Evolutionary conservation across 768 basidiomycete genomes (phyloP), one percentile per base, ranked within the genome.

Genomic region (Phanerochaete carnosa): DNA sequence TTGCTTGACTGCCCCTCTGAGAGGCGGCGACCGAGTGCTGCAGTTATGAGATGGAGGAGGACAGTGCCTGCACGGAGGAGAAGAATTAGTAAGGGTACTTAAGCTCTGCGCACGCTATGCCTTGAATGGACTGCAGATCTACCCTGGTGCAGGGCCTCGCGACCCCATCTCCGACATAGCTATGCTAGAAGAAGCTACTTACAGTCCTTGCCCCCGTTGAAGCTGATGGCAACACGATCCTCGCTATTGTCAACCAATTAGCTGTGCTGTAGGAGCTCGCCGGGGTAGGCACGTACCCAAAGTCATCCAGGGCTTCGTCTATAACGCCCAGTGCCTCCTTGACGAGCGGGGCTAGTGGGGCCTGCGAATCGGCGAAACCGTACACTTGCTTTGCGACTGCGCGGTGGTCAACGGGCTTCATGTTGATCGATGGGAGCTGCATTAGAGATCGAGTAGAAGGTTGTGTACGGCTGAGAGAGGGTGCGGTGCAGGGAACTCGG

Each of bases 181-280:
- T 25, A 33, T 35, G 54, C 50, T 19, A 39, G 13, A 25, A 15
- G 15, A 28, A 28, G 49, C 43, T 32, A 79, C 87, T 66, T 68
- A 96, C 97, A 99, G 70, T 99, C 97, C 73, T 99, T 99, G 55
- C 97, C 97, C 11, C 97, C 97, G 66, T 98, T 99, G 77, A 98
- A 99, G 74, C 95, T 97, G 61, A 99, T 80, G 2, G 95, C 89
- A 3, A 95, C 76, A 58, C 80, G 77, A 35, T 88, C 84, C 68
- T 83, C 80, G 2, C 54, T 55, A 29, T 53, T 93, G 92, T 47
- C 26, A 47, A 6, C 39, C 39, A 43, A 43, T 32, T 28, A 54
- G 30, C 19, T 4, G 12, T n/a, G 32, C 29, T 6, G 12, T 49
- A 3, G n/a, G 12, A 9, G 26, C 30, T 25, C 43, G 39, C 53